These are phyloP conservation scores for Fabrea salina DNA, from an alignment of 169 alveolate genomes.

Conservation along the genomic window DNA sequence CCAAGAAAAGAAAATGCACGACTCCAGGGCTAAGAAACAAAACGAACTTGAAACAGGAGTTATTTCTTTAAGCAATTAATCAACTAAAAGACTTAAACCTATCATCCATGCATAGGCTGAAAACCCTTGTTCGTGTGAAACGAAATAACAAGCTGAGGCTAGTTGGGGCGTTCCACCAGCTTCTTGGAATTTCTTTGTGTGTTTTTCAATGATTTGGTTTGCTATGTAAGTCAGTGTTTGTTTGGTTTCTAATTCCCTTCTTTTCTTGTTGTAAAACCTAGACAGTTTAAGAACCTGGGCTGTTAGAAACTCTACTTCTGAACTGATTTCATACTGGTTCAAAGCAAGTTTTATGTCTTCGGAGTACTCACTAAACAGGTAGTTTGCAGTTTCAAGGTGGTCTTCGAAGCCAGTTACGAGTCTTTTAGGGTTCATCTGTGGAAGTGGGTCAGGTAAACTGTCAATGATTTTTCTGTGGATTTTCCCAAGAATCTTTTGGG, in stretches of 20 bases:
- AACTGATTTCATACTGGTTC: not conserved
- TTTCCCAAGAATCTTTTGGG: constrained; percentile 23
- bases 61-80: too few relatives aligned
- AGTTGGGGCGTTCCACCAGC: not conserved
- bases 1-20: not conserved
- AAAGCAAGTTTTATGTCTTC: not conserved
- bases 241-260: constrained; percentile 1
- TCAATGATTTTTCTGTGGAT: not conserved
- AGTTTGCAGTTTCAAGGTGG: not conserved
- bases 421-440: not conserved
- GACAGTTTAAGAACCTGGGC: constrained; percentile 6
- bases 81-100: too few relatives aligned
- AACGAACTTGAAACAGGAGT: not conserved
- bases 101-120: too few relatives aligned
- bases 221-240: not conserved
- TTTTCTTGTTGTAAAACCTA: not conserved
- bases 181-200: not conserved
- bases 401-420: not conserved
- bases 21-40: not conserved
- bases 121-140: not conserved
- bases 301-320: constrained; percentile 8
- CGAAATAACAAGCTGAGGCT: not conserved
- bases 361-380: not conserved
- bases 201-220: constrained; percentile 9
- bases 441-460: not conserved